Evolutionary conservation across 2,329 filamentous ascomycete genomes (phyloP), one percentile per base, ranked within the genome.

Genomic region (Pseudopithomyces maydicus): DNA sequence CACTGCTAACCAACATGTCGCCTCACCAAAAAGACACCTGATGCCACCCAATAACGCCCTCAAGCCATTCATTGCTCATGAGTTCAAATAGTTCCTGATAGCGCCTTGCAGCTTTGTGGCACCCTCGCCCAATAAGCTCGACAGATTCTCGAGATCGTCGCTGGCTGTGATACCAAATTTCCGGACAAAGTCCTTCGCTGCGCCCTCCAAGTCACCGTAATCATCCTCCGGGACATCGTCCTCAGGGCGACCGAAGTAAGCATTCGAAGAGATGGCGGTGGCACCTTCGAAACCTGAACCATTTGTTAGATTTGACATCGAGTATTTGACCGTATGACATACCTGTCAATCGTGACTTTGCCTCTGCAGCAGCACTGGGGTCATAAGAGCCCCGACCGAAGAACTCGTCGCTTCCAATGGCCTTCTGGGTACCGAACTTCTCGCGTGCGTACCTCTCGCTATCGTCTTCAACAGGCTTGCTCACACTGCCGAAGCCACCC

Each of bases 331-430:
- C 6, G 26, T 29, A 17, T 20, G 11, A 41, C 62, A 38, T 70
- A 74, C 72, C 72, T 80, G 92, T 89, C 52, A 99, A 85, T 39
- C 95, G 87, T 22, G 84, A 83, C 81, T 96, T 96, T 67, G 95
- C 94, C 80, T 97, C 94, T 50, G 87, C 83, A 73, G 95, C 90
- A 8, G 89, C 86, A 54, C 83, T 83, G 36, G 93, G 88, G 74
- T 99, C 93, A 77, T 88, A 98, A 54, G 85, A 80, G 52, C 92
- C 91, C 75, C 95, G 94, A 70, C 94, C 92, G 74, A 99, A 99
- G 83, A 96, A 99, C 75, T 99, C 95, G 75, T 99, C 95, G 0
- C 93, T 97, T 0, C 92, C 97, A 66, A 99, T 99, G 67, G 91
- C 91, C 82, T 98, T 98, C 76, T 99, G 95, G 42, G 78, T 79